Conservation (phyloP, 2,329 filamentous ascomycete species). For the Verticillium klebahnii region DNA sequence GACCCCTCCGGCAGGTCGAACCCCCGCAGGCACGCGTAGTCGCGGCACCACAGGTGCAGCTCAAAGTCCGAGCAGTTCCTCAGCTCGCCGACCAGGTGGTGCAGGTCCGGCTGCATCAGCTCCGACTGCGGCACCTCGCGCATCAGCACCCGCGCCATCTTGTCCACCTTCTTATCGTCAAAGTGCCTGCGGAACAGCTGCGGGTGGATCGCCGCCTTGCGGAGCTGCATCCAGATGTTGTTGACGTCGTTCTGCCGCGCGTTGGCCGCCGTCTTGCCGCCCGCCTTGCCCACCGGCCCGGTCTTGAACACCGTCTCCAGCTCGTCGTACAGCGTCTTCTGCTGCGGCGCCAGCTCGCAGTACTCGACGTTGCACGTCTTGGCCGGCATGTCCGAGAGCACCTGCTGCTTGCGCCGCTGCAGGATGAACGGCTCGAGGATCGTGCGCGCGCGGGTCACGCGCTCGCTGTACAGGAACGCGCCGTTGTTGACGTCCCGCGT, state of each 20-base stretch:
- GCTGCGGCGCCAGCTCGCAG: conserved; percentile 71
- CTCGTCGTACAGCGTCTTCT: conserved; percentile 68
- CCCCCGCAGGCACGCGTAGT: conserved; percentile 49
- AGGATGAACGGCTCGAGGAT: conserved; percentile 96
- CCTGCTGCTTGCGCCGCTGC: conserved; percentile 88
- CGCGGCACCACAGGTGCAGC: conserved; percentile 60
- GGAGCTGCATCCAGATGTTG: conserved; percentile 83
- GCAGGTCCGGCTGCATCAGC: conserved; percentile 45
- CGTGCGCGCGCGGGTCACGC: conserved; percentile 79
- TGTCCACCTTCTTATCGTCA: conserved; percentile 65
- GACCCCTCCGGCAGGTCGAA: conserved; percentile 50
- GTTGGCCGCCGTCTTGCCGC: conserved; percentile 35
- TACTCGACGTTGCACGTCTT: conserved; percentile 76
- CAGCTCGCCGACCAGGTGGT: conserved; percentile 51
- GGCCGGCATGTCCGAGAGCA: conserved; percentile 74
- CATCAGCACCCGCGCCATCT: conserved; percentile 75
- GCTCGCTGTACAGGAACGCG: conserved; percentile 78
- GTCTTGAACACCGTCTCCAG: conserved; percentile 61
- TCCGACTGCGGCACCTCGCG: conserved; percentile 58
- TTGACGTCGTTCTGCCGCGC: conserved; percentile 51
- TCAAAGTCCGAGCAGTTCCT: conserved; percentile 58
- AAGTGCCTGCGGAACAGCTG: conserved; percentile 82
- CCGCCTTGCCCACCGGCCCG: conserved; percentile 38
- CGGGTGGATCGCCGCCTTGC: conserved; percentile 88
- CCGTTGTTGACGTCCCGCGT: conserved; percentile 76